Conservation (phyloP, 2,329 filamentous ascomycete genomes). For the Aspergillus bombycis region DNA sequence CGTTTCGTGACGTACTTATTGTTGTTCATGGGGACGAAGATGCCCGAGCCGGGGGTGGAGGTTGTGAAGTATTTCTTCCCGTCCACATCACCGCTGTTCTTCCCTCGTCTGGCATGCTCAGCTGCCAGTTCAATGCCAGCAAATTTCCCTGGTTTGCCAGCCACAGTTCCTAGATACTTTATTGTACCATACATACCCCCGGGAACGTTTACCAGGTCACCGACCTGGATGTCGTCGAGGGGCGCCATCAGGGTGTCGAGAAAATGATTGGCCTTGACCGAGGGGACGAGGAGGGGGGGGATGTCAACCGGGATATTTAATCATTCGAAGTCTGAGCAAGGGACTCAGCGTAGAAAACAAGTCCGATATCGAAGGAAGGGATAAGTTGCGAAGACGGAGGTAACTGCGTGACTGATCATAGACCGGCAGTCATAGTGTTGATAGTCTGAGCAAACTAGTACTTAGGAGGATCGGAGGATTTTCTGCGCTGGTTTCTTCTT, state of each 20-base stretch:
- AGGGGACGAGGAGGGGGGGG: slow-evolving; percentile 4
- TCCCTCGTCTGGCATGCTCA: slow-evolving; percentile 80
- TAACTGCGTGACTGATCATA: slow-evolving; percentile 24
- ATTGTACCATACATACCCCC: slow-evolving; percentile 90
- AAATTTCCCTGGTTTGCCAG: slow-evolving; percentile 88
- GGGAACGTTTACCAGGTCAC: slow-evolving; percentile 87
- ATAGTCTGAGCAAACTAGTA: slow-evolving; percentile 6
- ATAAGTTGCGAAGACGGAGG: slow-evolving; percentile 12
- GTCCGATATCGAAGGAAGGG: slow-evolving; percentile 16
- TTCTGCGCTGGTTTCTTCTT: slow-evolving; percentile 6
- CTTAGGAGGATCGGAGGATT: slow-evolving; percentile 14
- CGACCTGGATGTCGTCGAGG: slow-evolving; percentile 65
- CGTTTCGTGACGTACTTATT: slow-evolving; percentile 66
- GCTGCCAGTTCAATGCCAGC: slow-evolving; percentile 85
- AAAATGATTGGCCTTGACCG: neutral
- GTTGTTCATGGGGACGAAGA: slow-evolving; percentile 87
- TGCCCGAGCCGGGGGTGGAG: slow-evolving; percentile 76
- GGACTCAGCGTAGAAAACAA: slow-evolving; percentile 9
- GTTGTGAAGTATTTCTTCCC: slow-evolving; percentile 83
- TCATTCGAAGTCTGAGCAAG: slow-evolving; percentile 17
- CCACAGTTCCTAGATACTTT: slow-evolving; percentile 83
- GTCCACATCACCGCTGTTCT: slow-evolving; percentile 95
- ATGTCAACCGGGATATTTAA: slow-evolving; percentile 13
- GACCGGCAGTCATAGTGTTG: slow-evolving; percentile 18
- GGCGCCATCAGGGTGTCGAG: slow-evolving; percentile 34